These are phyloP conservation scores for Acacia acuminata DNA, from an alignment of 306 rosid species.

Conservation along the genomic window DNA sequence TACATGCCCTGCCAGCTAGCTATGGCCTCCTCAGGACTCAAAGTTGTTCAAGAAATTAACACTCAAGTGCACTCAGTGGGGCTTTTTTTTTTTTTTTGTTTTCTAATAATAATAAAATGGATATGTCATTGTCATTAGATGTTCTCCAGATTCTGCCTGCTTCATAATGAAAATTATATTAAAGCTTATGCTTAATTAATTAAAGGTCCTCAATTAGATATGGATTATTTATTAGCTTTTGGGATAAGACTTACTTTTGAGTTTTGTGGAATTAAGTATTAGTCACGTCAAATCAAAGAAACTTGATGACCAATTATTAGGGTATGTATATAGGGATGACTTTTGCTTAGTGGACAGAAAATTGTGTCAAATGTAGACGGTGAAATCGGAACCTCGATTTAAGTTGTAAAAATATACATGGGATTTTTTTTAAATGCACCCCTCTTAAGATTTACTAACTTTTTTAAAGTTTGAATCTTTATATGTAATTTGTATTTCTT, in stretches of 20 bases:
- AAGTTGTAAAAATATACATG: too few species aligned
- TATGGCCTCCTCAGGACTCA: neutral
- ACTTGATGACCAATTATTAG: neutral
- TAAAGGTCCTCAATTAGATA: neutral
- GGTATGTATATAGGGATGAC: neutral
- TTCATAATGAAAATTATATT: neutral
- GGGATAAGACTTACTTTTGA: slow-evolving; percentile 1
- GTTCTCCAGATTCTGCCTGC: neutral
- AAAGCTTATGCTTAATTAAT: neutral
- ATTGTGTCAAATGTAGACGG: neutral
- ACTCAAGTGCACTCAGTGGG: neutral
- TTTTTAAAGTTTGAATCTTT: neutral
- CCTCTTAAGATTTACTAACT: neutral
- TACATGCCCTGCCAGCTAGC: neutral
- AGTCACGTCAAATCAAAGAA: neutral
- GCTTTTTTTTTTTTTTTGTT: neutral
- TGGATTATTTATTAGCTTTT: neutral
- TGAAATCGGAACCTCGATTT: neutral
- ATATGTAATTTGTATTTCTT: neutral
- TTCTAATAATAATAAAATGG: neutral
- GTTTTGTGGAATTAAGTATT: neutral
- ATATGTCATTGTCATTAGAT: neutral
- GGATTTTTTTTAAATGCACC: too few species aligned
- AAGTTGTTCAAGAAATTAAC: neutral
- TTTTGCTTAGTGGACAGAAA: neutral